Conservation (phyloP, 2,329 filamentous ascomycete species). For the Trichoderma citrinoviride region DNA sequence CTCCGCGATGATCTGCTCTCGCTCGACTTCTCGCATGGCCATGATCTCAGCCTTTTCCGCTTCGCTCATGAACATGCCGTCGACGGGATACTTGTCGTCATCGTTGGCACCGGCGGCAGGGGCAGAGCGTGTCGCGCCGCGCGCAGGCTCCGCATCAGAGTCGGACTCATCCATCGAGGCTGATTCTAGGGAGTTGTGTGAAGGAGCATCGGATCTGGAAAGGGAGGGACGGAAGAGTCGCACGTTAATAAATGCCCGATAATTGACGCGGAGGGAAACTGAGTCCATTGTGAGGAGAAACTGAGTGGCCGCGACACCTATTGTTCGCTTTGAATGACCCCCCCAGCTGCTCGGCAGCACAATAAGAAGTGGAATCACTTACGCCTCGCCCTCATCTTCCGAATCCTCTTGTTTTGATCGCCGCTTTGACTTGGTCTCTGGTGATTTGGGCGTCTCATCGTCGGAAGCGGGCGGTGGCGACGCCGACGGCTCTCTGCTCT, state of each 20-base stretch:
- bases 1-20: conserved; percentile 86
- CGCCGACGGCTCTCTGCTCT: conserved; percentile 54
- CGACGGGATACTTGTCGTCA: conserved; percentile 74
- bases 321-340: background rate
- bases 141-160: conserved; percentile 55
- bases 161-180: conserved; percentile 89
- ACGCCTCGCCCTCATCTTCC: conserved; percentile 64
- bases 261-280: background rate
- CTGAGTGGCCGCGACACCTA: background rate
- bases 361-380: conserved; percentile 29
- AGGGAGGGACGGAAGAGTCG: background rate
- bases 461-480: conserved; percentile 44
- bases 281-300: conserved; percentile 2
- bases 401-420: conserved; percentile 43
- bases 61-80: conserved; percentile 76
- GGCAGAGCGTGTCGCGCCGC: conserved; percentile 35
- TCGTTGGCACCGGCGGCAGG: conserved; percentile 51
- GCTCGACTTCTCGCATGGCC: conserved; percentile 83
- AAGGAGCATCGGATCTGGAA: conserved; percentile 63
- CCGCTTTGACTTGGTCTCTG: conserved; percentile 48
- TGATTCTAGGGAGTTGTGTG: conserved; percentile 73
- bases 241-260: conserved; percentile 21
- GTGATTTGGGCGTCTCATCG: conserved; percentile 30
- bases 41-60: conserved; percentile 77
- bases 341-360: background rate